Evolutionary conservation across 345 rosid genomes (phyloP), one percentile per base, ranked within the genome.

Genomic region (Salix purpurea): DNA sequence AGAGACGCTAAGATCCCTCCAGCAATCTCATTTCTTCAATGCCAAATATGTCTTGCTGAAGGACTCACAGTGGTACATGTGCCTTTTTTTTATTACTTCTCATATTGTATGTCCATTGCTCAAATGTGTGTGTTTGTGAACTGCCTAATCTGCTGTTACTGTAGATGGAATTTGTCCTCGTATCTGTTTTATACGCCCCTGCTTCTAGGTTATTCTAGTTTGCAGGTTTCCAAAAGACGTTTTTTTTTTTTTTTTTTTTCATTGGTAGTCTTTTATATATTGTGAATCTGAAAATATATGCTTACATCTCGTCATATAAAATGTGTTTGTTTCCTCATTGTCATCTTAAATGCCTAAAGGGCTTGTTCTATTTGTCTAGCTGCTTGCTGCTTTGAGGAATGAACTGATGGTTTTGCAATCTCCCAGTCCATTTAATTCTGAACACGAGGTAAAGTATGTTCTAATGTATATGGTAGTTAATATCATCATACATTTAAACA

Each of bases 341-440:
- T 70, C 70, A 67, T 46, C 73, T 70, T 24, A 48, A 68, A 18
- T 26, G 65, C 40, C 56, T 67, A 1, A 30, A 46, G 40, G 80
- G 60, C 37, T 70, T 69, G 37, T 61, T 67, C 39, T 30, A 10
- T 72, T 32, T 78, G 77, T 71, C 74, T 85, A 96, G 98, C 87
- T 96, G 92, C 87, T 91, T 73, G 92, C 99, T 76, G 94, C 98
- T 67, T 87, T 94, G 81, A 86, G 89, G 87, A 96, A 96, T 75
- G 93, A 96, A 81, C 82, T 85, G 78, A 81, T 76, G 86, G 75
- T 79, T 69, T 81, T 86, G 54, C 87, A 88, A 74, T 77, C 90
- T 87, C 80, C 89, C 72, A 86, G 87, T 83, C 97, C 91, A 58
- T 93, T 91, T 76, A 96, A 92, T 86, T 87, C 90, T 1, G 98